phyloP scores from a whole-genome alignment of 2,329 filamentous ascomycete genomes.

The Microdochium paspali region DNA sequence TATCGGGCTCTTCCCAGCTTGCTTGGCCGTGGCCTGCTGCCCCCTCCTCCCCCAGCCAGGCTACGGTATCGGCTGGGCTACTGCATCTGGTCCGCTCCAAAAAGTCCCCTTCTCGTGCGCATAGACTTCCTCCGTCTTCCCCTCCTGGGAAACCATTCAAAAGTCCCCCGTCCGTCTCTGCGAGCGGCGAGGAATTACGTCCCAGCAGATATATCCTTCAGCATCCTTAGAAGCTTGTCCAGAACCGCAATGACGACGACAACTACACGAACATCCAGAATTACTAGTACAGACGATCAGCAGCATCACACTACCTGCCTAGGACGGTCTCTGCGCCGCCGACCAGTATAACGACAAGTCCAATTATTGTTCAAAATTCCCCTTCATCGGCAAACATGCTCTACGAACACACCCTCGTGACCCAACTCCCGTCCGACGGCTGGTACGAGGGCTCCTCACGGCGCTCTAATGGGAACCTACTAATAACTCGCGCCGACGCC shows the following conservation, averaged over 20 bases:
- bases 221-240: not conserved
- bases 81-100: too few relatives aligned
- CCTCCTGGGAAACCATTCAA: too few relatives aligned
- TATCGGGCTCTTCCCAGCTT: too few relatives aligned
- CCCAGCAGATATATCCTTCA: not conserved
- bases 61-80: too few relatives aligned
- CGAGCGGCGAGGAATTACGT: not conserved
- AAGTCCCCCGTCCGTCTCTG: too few relatives aligned
- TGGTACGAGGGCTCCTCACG: not conserved
- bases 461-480: not conserved
- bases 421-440: not conserved
- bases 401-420: not conserved
- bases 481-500: not conserved
- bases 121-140: too few relatives aligned
- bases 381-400: not conserved
- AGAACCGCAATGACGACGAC: not conserved
- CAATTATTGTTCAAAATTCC: not conserved
- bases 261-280: not conserved
- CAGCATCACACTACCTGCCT: not conserved
- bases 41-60: too few relatives aligned
- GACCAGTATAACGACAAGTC: not conserved
- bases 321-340: not conserved
- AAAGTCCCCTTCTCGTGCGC: too few relatives aligned
- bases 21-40: too few relatives aligned
- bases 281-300: not conserved